Evolutionary conservation across 2,329 filamentous ascomycete species (phyloP), one percentile per base, ranked within the genome.

Genomic region (Fusarium transvaalense): DNA sequence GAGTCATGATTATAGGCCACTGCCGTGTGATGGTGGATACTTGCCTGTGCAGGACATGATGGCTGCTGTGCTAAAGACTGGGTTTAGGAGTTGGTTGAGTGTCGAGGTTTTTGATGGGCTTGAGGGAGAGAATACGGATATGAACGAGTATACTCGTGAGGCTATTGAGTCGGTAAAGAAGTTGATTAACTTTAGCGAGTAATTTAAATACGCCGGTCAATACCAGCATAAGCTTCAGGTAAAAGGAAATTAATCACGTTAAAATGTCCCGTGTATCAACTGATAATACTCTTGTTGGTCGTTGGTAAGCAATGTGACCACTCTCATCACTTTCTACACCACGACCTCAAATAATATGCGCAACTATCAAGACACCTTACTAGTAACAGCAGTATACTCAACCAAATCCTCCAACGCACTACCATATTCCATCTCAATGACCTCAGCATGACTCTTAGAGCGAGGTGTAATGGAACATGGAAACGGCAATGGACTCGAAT

Each of bases 1-100:
- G 92, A 93, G 90, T 71, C 88, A 91, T 77, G 88, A 89, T 65
- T 90, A 87, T 64, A 81, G 92, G 23, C 91, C 91, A 0, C 76
- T 92, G 60, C 91, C 91, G 1, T 92, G 88, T 69, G 85, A 89
- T 58, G 89, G 89, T 0, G 92, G 91, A 0, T 93, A 92, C 74
- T 76, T 94, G 35, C 91, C 91, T 0, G 85, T 92, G 25, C 82
- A 85, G 13, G 86, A 89, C 47, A 88, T 93, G 55, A 79, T 89
- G 2, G 83, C 81, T 61, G 90, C 90, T 4, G 90, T 94, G 2
- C 75, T 93, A 27, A 80, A 80, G 57, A 93, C 91, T 0, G 91
- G 91, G 0, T 91, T 91, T 64, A 78, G 86, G 41, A 86, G 85
- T 0, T 92, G 87, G 86, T 85, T 92, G 64, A 89, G 87, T 0